Conservation (phyloP, 2,329 filamentous ascomycete genomes). For the Teratosphaeria gauchensis region DNA sequence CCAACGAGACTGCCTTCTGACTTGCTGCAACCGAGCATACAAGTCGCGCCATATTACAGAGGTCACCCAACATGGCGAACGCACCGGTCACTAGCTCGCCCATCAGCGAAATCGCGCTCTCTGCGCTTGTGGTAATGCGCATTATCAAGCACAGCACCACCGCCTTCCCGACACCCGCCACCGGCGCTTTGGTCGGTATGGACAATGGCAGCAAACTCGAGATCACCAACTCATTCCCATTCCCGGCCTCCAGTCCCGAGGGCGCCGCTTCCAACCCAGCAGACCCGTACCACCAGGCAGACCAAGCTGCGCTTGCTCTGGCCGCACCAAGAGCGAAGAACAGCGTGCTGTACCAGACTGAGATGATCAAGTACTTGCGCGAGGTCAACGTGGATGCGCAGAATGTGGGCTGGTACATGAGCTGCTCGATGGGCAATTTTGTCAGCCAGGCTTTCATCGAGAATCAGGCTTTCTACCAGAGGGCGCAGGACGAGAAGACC, state of each 20-base stretch:
- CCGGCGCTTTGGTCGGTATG: slow-evolving; percentile 88
- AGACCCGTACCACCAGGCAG: slow-evolving; percentile 62
- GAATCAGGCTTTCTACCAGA: slow-evolving; percentile 97
- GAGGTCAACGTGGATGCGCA: slow-evolving; percentile 98
- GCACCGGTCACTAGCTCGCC: slow-evolving; percentile 38
- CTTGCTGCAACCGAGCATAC: neutral
- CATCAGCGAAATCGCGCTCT: slow-evolving; percentile 68
- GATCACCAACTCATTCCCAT: slow-evolving; percentile 90
- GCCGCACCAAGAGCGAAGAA: slow-evolving; percentile 87
- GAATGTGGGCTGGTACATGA: slow-evolving; percentile 97
- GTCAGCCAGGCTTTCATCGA: slow-evolving; percentile 91
- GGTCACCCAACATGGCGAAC: neutral
- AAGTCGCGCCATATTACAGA: slow-evolving; percentile 6
- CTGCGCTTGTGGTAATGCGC: slow-evolving; percentile 95
- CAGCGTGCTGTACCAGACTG: slow-evolving; percentile 78
- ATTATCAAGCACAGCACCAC: slow-evolving; percentile 92
- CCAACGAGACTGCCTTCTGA: neutral
- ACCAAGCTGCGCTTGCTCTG: slow-evolving; percentile 64
- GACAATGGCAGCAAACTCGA: slow-evolving; percentile 72
- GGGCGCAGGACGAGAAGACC: slow-evolving; percentile 74
- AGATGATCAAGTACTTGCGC: slow-evolving; percentile 94
- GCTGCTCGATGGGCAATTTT: slow-evolving; percentile 97
- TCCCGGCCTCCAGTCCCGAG: slow-evolving; percentile 59
- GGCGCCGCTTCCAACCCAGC: slow-evolving; percentile 44
- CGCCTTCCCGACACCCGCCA: slow-evolving; percentile 78